These are phyloP conservation scores for Dipteronia dyeriana DNA, from an alignment of 345 rosid species.

Conservation along the genomic window DNA sequence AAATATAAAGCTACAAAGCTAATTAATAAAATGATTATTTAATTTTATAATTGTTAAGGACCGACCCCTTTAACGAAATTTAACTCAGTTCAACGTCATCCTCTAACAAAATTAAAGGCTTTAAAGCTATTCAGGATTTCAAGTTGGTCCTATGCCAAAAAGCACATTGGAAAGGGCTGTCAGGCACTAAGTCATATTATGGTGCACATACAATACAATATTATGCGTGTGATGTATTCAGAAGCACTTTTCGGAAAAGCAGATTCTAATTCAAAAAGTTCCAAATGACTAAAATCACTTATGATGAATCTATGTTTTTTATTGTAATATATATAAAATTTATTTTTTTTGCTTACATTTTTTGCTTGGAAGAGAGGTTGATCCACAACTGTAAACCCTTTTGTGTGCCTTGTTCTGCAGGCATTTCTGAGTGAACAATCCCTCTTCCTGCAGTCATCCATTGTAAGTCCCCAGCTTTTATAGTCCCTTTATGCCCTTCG, in stretches of 20 bases:
- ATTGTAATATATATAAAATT: no score
- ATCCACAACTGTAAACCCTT: slow-evolving; percentile 89
- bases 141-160: background rate
- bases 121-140: slow-evolving; percentile 17
- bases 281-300: background rate
- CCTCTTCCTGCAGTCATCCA: slow-evolving; percentile 99
- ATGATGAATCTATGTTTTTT: background rate
- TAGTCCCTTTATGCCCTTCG: slow-evolving; percentile 84
- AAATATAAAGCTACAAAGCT: no score
- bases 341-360: slow-evolving; percentile 50
- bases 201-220: background rate
- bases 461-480: slow-evolving; percentile 78
- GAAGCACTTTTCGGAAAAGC: slow-evolving; percentile 22
- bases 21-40: no score
- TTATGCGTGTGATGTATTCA: background rate
- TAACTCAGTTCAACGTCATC: no score
- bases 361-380: slow-evolving; percentile 77
- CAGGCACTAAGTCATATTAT: background rate
- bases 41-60: no score
- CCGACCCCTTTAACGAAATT: no score
- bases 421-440: slow-evolving; percentile 95
- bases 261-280: background rate
- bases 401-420: slow-evolving; percentile 71
- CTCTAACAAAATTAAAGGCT: background rate
- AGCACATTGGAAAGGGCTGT: slow-evolving; percentile 6